A percentile compares a stretch with the other conserved stretches of the same genome.
These are phyloP conservation scores for Aspergillus sp. DNA, from an alignment of 2,329 filamentous ascomycete species.

Conservation along the genomic window DNA sequence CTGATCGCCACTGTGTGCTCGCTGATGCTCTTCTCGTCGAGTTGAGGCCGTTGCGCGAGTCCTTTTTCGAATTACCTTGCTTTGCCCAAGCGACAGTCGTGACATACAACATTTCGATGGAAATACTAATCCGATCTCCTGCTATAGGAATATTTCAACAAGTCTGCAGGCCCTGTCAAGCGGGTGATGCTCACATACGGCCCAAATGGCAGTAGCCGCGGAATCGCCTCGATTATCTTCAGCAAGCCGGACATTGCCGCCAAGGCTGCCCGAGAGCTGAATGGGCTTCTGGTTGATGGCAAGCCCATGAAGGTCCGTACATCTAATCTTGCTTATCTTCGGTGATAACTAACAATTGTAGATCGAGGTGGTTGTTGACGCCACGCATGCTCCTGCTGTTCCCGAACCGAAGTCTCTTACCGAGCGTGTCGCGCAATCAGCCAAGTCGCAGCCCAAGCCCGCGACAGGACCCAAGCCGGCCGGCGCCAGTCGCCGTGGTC, in stretches of 20 bases:
- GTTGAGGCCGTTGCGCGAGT: slow-evolving; percentile 18
- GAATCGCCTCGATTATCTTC: slow-evolving; percentile 87
- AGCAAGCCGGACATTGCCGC: slow-evolving; percentile 70
- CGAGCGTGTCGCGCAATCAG: slow-evolving; percentile 72
- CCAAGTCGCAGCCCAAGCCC: slow-evolving; percentile 73
- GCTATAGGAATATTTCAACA: slow-evolving; percentile 89
- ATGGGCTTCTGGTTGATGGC: slow-evolving; percentile 84
- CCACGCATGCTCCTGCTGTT: slow-evolving; percentile 62
- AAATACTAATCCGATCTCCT: slow-evolving; percentile 43
- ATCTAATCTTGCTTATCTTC: not conserved
- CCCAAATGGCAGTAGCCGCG: slow-evolving; percentile 82
- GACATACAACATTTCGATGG: slow-evolving; percentile 17
- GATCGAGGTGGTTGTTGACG: slow-evolving; percentile 87
- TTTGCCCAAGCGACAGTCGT: slow-evolving; percentile 18
- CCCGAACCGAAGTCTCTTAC: slow-evolving; percentile 66
- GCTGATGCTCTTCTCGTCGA: slow-evolving; percentile 44
- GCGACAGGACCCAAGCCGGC: slow-evolving; percentile 65
- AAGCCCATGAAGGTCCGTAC: slow-evolving; percentile 74
- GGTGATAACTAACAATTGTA: slow-evolving; percentile 28
- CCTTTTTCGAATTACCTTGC: slow-evolving; percentile 19
- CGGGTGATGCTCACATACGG: slow-evolving; percentile 88
- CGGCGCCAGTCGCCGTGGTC: slow-evolving; percentile 32
- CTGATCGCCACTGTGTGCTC: slow-evolving; percentile 51
- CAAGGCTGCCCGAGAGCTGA: slow-evolving; percentile 75
- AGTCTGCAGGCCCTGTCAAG: slow-evolving; percentile 84